Percentiles rank a stretch among this genome's conserved stretches.
phyloP scores from a whole-genome alignment of 805 yeast species.

The Candida nitratophila region DNA sequence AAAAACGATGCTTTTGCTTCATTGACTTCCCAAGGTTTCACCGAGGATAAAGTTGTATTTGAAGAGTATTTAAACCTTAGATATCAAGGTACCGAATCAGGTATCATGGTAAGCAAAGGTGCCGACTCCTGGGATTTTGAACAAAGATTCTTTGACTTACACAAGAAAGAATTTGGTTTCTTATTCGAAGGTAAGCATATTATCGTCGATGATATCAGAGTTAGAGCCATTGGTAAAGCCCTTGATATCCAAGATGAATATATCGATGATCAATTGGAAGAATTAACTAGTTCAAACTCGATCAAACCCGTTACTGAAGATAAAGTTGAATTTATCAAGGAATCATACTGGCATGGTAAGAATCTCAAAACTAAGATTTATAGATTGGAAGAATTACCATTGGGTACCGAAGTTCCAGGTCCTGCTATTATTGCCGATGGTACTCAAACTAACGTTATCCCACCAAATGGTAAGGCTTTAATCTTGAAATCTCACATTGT shows the following conservation, averaged over 20 bases:
- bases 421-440: constrained; percentile 77
- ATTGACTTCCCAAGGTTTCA: constrained; percentile 48
- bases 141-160: constrained; percentile 44
- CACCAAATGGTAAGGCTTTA: constrained; percentile 52
- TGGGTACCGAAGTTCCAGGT: constrained; percentile 52
- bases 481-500: constrained; percentile 58
- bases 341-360: constrained; percentile 52
- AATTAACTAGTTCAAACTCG: constrained; percentile 17
- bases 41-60: constrained; percentile 33
- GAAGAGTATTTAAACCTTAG: constrained; percentile 73
- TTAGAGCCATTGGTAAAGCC: constrained; percentile 66
- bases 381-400: constrained; percentile 41
- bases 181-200: constrained; percentile 48
- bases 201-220: constrained; percentile 67
- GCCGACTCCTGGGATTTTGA: constrained; percentile 26
- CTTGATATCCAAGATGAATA: constrained; percentile 29
- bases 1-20: constrained; percentile 32
- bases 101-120: constrained; percentile 52
- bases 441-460: constrained; percentile 73
- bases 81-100: constrained; percentile 86
- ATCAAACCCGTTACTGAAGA: constrained; percentile 18
- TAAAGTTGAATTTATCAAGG: constrained; percentile 29
- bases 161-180: constrained; percentile 70
- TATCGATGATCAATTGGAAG: constrained; percentile 47
- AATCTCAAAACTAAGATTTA: constrained; percentile 48